Evolutionary conservation across 257 asterid genomes (phyloP).

Genomic region (Apocynum venetum): DNA sequence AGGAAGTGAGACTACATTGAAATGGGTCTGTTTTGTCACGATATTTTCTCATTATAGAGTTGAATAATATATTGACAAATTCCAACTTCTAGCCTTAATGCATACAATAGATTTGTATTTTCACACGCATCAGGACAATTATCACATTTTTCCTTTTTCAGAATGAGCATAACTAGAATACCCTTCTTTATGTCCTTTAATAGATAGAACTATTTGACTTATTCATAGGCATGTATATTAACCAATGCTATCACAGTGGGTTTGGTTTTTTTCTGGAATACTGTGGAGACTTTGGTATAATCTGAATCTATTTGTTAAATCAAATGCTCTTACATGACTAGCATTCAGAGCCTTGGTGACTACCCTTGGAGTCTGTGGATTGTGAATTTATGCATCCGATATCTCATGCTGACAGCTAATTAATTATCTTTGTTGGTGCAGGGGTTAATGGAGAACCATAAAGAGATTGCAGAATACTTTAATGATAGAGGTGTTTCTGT

Average conservation of each 20-base stretch:
- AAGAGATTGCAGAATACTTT: constrained; percentile 37
- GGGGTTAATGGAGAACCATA: constrained; percentile 37
- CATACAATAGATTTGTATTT: not conserved
- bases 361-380: not conserved
- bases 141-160: not conserved
- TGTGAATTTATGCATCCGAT: constrained; percentile 2
- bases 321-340: not conserved
- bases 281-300: not conserved
- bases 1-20: no score
- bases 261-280: not conserved
- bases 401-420: not conserved
- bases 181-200: not conserved
- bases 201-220: not conserved
- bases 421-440: constrained; percentile 16
- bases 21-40: no score
- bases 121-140: not conserved
- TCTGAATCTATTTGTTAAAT: not conserved
- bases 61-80: not conserved
- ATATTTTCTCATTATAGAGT: not conserved
- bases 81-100: not conserved
- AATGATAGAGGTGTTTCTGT: constrained; percentile 37
- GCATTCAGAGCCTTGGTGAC: not conserved
- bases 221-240: not conserved
- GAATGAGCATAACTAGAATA: not conserved
- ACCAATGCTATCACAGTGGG: not conserved